Evolutionary conservation across 352 stramenopile species (phyloP), one percentile per base, ranked within the genome.

Genomic region (Globisporangium abappressorium): DNA sequence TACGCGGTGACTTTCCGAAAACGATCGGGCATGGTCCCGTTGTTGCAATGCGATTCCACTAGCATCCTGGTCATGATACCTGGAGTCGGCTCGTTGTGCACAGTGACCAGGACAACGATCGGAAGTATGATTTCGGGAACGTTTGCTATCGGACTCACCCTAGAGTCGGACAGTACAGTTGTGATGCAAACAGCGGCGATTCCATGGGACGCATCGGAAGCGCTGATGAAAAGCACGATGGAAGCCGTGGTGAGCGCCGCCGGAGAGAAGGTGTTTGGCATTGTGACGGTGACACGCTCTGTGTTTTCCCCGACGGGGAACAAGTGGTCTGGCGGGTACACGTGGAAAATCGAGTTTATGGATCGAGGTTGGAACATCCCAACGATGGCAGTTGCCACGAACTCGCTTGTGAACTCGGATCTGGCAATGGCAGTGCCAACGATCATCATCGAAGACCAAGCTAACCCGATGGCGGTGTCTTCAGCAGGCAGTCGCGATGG

Each of bases 261-360:
- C 24, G 62, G 38, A 0, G 86, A 97, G 46, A 77, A 75, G 41
- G 87, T 95, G 3, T 98, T 97, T 74, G 94, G 95, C 0, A 81
- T 77, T 2, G 88, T 99, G 3, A 73, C 55, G 11, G 91, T 99
- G 14, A 81, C 80, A 26, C 81, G 95, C 8, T 74, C 72, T 0
- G 82, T 93, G n/a, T 98, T 90, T 70, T 81, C 89, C 47, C 80
- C 91, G 6, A 85, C 89, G 14, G 82, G 74, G 2, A 82, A 84
- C 62, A 91, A 97, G 53, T 99, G 95, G 94, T 98, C 90, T 5
- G 96, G 96, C 18, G 92, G 93, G 2, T 98, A 97, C 67, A 90
- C 87, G 26, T 99, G 95, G 95, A 86, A 89, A 28, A 92, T 99
- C 64, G 97, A 94, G 24, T 99, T 98, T 64, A 83, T 80, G 2